Percentiles rank a stretch among this genome's conserved stretches.
Conservation (phyloP, 768 basidiomycete species). For the Crepidotus variabilis region DNA sequence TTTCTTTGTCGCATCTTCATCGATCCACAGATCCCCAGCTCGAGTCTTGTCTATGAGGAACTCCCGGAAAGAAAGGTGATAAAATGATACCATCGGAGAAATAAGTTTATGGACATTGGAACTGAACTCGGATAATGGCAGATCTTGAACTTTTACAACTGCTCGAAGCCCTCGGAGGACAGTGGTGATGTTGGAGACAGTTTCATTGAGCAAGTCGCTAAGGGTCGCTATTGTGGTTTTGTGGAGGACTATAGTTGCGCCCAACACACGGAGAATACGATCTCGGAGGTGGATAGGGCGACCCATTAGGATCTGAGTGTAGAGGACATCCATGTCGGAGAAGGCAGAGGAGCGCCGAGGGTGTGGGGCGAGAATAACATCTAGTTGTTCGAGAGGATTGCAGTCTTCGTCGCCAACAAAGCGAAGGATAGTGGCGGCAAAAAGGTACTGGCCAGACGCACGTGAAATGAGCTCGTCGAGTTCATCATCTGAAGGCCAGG, state of each 20-base stretch:
- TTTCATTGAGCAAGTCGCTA: background rate
- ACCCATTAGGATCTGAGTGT: background rate
- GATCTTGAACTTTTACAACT: too few relatives aligned
- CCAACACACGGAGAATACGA: background rate
- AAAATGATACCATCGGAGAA: background rate
- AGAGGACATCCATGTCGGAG: background rate
- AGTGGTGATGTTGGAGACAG: background rate
- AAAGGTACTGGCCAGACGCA: background rate
- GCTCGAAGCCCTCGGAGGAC: too few relatives aligned
- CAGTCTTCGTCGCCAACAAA: background rate
- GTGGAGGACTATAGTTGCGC: background rate
- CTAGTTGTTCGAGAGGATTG: background rate
- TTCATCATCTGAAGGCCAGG: background rate
- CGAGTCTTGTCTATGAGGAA: background rate
- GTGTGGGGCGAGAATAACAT: background rate
- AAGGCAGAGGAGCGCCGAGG: too few relatives aligned
- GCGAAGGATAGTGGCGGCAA: background rate
- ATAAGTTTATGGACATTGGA: conserved; percentile 7
- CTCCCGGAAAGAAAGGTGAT: background rate
- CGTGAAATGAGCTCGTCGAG: background rate
- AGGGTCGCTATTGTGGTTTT: background rate
- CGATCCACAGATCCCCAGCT: background rate
- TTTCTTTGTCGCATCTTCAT: too few relatives aligned
- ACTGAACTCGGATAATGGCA: background rate
- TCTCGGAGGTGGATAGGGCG: background rate